A percentile compares a stretch with the other conserved stretches of the same genome.
Evolutionary conservation across 768 basidiomycete genomes (phyloP).

Genomic region (Trametes meyenii): DNA sequence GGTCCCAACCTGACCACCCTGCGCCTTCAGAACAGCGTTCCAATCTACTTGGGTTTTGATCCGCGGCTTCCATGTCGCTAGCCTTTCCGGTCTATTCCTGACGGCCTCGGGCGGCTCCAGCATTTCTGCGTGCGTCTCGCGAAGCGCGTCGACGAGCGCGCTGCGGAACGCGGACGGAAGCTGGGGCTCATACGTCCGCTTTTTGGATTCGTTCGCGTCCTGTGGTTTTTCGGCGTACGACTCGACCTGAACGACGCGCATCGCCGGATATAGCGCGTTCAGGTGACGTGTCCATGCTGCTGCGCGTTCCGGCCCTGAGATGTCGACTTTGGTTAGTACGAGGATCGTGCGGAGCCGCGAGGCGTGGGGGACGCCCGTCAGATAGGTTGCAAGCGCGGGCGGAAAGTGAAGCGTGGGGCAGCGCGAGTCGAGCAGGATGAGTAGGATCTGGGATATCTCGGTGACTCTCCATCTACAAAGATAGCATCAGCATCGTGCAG

Average conservation of each 20-base stretch:
- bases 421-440: conserved; percentile 87
- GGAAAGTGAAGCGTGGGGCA: conserved; percentile 89
- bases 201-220: conserved; percentile 12
- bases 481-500: not conserved
- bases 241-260: conserved; percentile 74
- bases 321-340: conserved; percentile 87
- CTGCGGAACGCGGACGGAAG: conserved; percentile 68
- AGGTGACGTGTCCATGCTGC: conserved; percentile 70
- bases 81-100: conserved; percentile 45
- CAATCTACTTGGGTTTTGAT: conserved; percentile 75
- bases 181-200: conserved; percentile 58
- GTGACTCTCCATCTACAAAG: conserved; percentile 83
- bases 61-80: conserved; percentile 64
- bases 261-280: conserved; percentile 50
- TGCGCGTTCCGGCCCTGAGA: conserved; percentile 67
- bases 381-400: conserved; percentile 69
- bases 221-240: conserved; percentile 58
- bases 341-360: conserved; percentile 53
- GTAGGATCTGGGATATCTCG: conserved; percentile 89
- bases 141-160: conserved; percentile 66
- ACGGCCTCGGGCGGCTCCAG: conserved; percentile 68
- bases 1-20: conserved; percentile 45
- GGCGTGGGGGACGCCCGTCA: conserved; percentile 39
- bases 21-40: conserved; percentile 57
- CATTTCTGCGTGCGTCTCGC: conserved; percentile 65